Base-by-base conservation (phyloP, 1,284 basidiomycete genomes). In the Stygiomarasmius scandens region DNA sequence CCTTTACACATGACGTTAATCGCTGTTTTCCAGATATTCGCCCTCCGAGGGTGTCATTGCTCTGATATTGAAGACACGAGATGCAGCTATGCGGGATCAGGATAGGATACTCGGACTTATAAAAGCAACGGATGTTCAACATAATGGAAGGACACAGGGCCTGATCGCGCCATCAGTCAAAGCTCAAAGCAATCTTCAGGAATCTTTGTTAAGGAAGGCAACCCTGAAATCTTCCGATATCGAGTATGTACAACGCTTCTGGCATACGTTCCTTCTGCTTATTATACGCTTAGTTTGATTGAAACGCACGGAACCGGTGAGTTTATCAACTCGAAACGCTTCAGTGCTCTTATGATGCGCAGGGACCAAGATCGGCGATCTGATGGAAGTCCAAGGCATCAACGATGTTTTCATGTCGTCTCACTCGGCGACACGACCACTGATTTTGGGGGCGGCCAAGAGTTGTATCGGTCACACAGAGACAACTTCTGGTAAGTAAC, bases 291-390 rank as follows among this genome's bases (percentile, higher is more conserved):
- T 47, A 75, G 73, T 53, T 74, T 74, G 54, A 63, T 74, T 25
- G 72, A 75, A 59, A 63, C 71, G n/a, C 73, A 75, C 58, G 73
- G 73, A 44, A 75, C 73, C 11, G 73, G 72, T 66, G 56, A 16
- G 49, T 49, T 24, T 12, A 14, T 58, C 29, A 32, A 6, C 50
- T 45, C 19, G 12, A 14, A 23, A 41, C 16, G 9, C 27, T 45
- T 14, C 45, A 29, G 49, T 56, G 6, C 10, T 34, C 49, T 19
- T 43, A 38, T 29, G 11, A 16, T 22, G 19, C 9, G 2, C 32
- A 71, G 69, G 70, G 20, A 74, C 73, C 4, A 66, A 66, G 32
- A 60, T 75, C 2, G 73, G 73, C 8, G 73, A 75, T 58, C 63
- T 69, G 27, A 70, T 71, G 49, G 73, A 75, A 54, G 71, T 74